phyloP scores from a whole-genome alignment of 371 early-diverging fungal species.

The Mortierella sp. region DNA sequence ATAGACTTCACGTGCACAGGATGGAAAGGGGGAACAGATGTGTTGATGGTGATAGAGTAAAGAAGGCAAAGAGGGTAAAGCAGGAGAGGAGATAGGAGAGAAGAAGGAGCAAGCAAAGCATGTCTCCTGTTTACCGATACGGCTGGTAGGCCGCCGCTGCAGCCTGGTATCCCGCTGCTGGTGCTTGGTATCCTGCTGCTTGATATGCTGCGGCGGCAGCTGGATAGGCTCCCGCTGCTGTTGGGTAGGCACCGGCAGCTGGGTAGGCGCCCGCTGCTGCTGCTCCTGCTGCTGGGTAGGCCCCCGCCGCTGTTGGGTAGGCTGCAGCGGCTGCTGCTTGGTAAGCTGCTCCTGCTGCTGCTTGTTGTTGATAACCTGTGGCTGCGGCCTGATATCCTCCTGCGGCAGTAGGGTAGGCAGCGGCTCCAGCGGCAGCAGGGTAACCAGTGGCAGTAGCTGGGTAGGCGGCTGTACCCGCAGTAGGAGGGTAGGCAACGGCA shows the following conservation, averaged over 20 bases:
- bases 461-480: conserved; percentile 37
- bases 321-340: neutral
- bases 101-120: neutral
- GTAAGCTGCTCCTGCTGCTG: neutral
- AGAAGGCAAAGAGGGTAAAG: neutral
- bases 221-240: neutral
- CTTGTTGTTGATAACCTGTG: conserved; percentile 8
- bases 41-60: neutral
- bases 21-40: neutral
- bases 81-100: neutral
- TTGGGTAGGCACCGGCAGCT: conserved; percentile 4
- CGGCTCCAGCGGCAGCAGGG: conserved; percentile 17
- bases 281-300: conserved; percentile 11
- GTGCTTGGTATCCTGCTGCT: conserved; percentile 9
- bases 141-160: conserved; percentile 45
- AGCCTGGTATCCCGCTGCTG: conserved; percentile 26
- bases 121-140: conserved; percentile 47
- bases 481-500: too few relatives aligned
- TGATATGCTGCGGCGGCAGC: conserved; percentile 13
- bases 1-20: too few relatives aligned
- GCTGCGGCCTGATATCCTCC: conserved; percentile 20
- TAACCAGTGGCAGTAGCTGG: conserved; percentile 27
- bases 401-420: conserved; percentile 29
- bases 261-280: neutral
- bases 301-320: neutral